A percentile compares a stretch with the other conserved stretches of the same genome.
These are phyloP conservation scores for Echites panduratus DNA, from an alignment of 257 asterid genomes.

Conservation along the genomic window DNA sequence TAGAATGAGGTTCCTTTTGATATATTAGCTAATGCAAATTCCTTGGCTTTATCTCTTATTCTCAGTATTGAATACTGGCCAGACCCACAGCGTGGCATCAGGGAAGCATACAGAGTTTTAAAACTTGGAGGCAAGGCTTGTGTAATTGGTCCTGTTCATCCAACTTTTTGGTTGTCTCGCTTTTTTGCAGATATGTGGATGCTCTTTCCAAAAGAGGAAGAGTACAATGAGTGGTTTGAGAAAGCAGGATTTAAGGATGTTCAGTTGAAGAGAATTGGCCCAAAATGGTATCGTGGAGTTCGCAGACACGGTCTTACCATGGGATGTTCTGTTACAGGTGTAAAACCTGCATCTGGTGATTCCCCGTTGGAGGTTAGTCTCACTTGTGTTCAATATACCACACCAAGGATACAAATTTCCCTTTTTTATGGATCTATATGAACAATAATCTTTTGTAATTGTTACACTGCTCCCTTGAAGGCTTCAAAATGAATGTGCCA, in stretches of 20 bases:
- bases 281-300: slow-evolving; percentile 98
- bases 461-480: neutral
- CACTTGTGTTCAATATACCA: neutral
- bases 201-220: slow-evolving; percentile 99
- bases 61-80: slow-evolving; percentile 98
- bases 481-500: neutral
- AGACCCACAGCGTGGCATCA: slow-evolving; percentile 95
- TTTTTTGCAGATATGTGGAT: slow-evolving; percentile 97
- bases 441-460: neutral
- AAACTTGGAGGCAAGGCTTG: slow-evolving; percentile 89
- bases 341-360: slow-evolving; percentile 81
- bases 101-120: slow-evolving; percentile 89
- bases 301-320: slow-evolving; percentile 95
- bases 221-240: slow-evolving; percentile 88
- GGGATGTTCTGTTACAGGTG: slow-evolving; percentile 97
- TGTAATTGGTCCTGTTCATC: slow-evolving; percentile 89
- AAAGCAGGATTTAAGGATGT: slow-evolving; percentile 91
- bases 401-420: neutral
- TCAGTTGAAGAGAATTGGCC: slow-evolving; percentile 87
- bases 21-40: neutral
- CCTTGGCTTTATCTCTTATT: slow-evolving; percentile 14
- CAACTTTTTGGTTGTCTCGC: slow-evolving; percentile 82
- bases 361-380: slow-evolving; percentile 78
- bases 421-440: neutral
- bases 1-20: neutral